Base-by-base conservation (phyloP, 106 monocot genomes). In the Phalaenopsis equestris region DNA sequence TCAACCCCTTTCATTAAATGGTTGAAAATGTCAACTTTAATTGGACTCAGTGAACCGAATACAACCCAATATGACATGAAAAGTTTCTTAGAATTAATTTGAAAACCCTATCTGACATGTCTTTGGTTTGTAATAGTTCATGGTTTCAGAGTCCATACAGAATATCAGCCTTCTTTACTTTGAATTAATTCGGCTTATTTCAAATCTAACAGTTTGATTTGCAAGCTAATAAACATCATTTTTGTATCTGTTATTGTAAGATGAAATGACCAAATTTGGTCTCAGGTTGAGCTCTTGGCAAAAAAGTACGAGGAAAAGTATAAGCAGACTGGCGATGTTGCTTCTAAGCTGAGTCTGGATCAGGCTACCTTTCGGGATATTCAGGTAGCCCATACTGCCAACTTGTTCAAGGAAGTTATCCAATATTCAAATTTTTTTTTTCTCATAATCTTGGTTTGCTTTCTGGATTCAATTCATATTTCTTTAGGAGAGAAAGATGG, bases 281-380 rank as follows among this genome's bases (percentile, higher is more conserved):
- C 77, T 72, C 83, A 95, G 95, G 90, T 84, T 77, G 98, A 99
- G 45, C 77, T 79, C 19, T 79, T 99, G 78, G 90, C 83, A 49
- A 94, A 89, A 61, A 99, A 93, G 52, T 99, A 99, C 75, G 94
- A 99, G 79, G 98, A 94, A 78, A 99, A 92, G 49, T 94, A 87
- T 84, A 99, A 94, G 87, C 91, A 94, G 83, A 91, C 89, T 67
- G 94, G 88, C 65, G 94, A 99, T 80, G 57, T 94, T 56, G 91
- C 92, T 79, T 99, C 98, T 61, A 94, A 92, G 79, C 76, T 94
- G 78, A 88, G 90, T 8, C 76, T 93, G 39, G 94, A 99, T 80
- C 94, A 99, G 56, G 87, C 91, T 79, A 84, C 79, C 24, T 91
- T 88, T 83, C 94, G 94, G 68, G 91, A 99, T 81, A 81, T 99